Base-by-base conservation (phyloP, 371 early-diverging fungal genomes). In the Lichtheimia ornata region DNA sequence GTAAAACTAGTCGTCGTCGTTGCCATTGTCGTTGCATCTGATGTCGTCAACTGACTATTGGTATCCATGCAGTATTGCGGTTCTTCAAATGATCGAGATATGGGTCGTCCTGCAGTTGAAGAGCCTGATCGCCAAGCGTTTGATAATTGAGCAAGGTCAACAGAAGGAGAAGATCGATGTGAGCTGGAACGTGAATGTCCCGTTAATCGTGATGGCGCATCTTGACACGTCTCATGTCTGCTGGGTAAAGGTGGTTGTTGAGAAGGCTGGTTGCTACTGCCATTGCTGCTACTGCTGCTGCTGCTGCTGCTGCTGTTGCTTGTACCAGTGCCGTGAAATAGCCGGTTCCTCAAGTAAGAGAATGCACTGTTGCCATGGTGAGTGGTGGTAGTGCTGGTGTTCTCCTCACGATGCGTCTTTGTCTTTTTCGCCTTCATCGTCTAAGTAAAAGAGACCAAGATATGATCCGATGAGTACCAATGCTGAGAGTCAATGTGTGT, bases 281-380 rank as follows among this genome's bases (percentile, higher is more conserved):
- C 9, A 35, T 11, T 35, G 35, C 35, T 9, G 11, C 5, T 35
- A 11, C 35, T 35, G 35, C 35, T 35, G 35, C 35, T 35, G 11
- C 28, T 28, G 4, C 7, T 28, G 28, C 28, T 28, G 7, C 0
- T 28, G 28, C 4, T 28, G 7, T 4, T 28, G 28, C 35, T 35
- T 35, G 35, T 41, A 50, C 51, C 50, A 30, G 53, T 25, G 45
- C 47, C 50, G 56, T 59, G 61, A 25, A 72, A 72, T 13, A 72
- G 50, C 5, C 72, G 65, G 49, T 59, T 61, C 53, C 63, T 67
- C 20, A 72, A 49, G 49, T 56, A 72, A 7, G 68, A 65, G 40
- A 72, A 63, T n/a, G 72, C 61, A 28, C 58, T 49, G n/a, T 30
- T 53, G 42, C 64, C 50, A 22, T 14, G 35, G 17, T 47, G 47